Base-by-base conservation (phyloP, 306 rosid genomes). In the Castanospermum australe region DNA sequence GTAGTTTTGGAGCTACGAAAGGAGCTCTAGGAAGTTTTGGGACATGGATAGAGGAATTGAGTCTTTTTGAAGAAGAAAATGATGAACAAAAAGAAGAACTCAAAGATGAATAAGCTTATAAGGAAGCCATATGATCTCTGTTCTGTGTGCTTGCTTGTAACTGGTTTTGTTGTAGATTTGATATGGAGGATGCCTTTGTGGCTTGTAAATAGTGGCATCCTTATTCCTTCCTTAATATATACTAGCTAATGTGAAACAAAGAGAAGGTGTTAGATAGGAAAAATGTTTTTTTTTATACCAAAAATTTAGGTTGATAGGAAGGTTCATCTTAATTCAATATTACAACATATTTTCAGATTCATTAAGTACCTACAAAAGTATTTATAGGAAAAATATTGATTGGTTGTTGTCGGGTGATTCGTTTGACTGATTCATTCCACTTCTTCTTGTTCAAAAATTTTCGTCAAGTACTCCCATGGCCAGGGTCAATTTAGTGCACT, bases 21-120 rank as follows among this genome's bases (percentile, higher is more conserved):
- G 76, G 33, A 20, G 80, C 2, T 20, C 36, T 51, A 22, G 93
- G 83, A 28, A 89, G 83, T 35, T 79, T 84, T 5, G 91, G 92
- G 81, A 89, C 55, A 5, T 88, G 84, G 21, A 94, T 75, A 15
- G 90, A 83, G 6, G 92, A 89, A 11, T 86, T 81, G 45, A 79
- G 50, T 82, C 11, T 78, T 76, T 64, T 17, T 11, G 90, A 87
- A 39, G 84, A 73, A 51, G 42, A 67, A 51, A 39, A 86, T 55
- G 84, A 17, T 3, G 75, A 67, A 45, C 25, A 71, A 52, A 74
- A 69, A 24, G 90, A 48, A 21, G 89, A 77, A 67, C 82, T n/a
- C 21, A 76, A 17, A 63, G 84, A 63, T 38, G 89, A 82, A n/a
- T n/a, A n/a, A 59, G 82, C 11, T 76, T 82, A 79, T 38, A 88